Conservation (phyloP, 345 rosid species). For the Raphanus sativus region DNA sequence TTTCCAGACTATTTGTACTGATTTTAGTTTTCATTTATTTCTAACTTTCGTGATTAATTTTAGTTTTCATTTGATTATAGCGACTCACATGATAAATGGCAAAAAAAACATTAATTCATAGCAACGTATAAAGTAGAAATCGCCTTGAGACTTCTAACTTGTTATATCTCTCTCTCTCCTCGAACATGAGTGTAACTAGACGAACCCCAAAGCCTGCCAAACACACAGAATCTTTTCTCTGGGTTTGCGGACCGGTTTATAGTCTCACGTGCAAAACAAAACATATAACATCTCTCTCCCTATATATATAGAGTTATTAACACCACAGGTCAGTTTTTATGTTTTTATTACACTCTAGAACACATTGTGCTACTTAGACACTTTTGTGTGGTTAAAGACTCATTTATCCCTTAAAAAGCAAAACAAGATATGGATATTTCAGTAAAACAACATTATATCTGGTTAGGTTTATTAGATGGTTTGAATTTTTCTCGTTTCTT, state of each 20-base stretch:
- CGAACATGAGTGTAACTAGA: constrained; percentile 41
- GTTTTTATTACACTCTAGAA: too few species aligned
- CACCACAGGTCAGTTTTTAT: too few species aligned
- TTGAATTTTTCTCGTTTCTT: too few species aligned
- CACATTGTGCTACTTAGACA: too few species aligned
- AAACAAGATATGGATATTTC: too few species aligned
- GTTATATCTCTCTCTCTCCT: constrained; percentile 31
- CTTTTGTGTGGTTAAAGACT: too few species aligned
- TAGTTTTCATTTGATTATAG: neutral
- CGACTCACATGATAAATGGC: constrained; percentile 29
- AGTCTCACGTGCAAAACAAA: constrained; percentile 43
- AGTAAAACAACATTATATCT: too few species aligned
- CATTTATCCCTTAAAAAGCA: too few species aligned
- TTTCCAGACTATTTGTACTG: neutral
- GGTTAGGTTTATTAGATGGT: too few species aligned
- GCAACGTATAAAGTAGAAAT: constrained; percentile 21
- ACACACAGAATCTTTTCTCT: constrained; percentile 42
- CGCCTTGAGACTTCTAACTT: constrained; percentile 7
- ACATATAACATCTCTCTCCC: constrained; percentile 18
- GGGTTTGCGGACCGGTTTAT: constrained; percentile 42
- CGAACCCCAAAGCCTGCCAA: constrained; percentile 42
- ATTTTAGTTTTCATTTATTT: neutral
- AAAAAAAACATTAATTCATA: constrained; percentile 15
- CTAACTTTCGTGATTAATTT: neutral
- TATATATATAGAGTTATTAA: constrained; percentile 6